Evolutionary conservation across 257 asterid species (phyloP).

Genomic region (Nicotiana attenuata): DNA sequence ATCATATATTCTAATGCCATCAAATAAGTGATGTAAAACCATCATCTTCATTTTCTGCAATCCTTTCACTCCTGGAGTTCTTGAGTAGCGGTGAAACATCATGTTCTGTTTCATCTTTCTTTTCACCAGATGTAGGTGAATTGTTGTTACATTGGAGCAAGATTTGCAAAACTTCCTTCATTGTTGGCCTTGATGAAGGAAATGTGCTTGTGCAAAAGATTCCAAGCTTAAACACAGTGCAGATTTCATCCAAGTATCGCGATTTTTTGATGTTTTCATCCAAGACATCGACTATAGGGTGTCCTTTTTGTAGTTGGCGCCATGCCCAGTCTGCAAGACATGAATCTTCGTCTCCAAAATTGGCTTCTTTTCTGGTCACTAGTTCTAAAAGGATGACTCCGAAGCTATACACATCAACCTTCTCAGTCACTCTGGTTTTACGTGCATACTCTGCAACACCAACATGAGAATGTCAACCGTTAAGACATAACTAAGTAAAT

Average conservation of each 20-base stretch:
- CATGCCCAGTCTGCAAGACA: constrained; percentile 84
- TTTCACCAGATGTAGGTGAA: constrained; percentile 22
- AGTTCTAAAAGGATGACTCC: constrained; percentile 84
- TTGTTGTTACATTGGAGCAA: constrained; percentile 38
- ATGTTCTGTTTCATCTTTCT: constrained; percentile 29
- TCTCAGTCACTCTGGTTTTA: constrained; percentile 68
- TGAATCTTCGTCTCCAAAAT: constrained; percentile 57
- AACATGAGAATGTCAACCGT: not conserved
- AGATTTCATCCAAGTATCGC: constrained; percentile 46
- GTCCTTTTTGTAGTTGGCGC: constrained; percentile 47
- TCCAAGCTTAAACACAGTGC: constrained; percentile 60
- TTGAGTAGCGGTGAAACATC: constrained; percentile 67
- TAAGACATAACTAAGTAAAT: too few relatives aligned
- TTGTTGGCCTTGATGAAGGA: constrained; percentile 71
- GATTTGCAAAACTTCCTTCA: constrained; percentile 61
- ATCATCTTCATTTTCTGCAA: constrained; percentile 23
- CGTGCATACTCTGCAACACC: constrained; percentile 59
- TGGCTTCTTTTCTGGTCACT: constrained; percentile 71
- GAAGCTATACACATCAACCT: constrained; percentile 81
- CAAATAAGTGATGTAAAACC: constrained; percentile 31
- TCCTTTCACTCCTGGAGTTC: constrained; percentile 24
- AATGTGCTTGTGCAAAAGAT: constrained; percentile 51
- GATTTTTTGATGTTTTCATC: constrained; percentile 63
- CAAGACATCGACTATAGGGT: constrained; percentile 33
- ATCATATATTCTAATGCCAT: not conserved